Evolutionary conservation across 805 yeast species (phyloP).

Genomic region (Saccharomycopsis microspora): DNA sequence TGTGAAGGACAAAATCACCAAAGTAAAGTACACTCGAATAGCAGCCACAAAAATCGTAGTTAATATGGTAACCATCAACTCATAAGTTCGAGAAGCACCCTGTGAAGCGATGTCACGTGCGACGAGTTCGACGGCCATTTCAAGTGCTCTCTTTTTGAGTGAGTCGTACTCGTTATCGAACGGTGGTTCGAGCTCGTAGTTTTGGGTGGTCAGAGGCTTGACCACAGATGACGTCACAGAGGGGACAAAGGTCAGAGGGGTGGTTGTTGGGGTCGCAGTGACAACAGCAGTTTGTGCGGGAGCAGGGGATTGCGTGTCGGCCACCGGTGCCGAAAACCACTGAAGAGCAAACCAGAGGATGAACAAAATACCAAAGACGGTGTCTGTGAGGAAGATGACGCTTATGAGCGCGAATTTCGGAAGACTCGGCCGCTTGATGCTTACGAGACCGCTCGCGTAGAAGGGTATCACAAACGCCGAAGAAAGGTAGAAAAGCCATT

Average conservation of each 20-base stretch:
- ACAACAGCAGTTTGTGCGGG: constrained; percentile 12
- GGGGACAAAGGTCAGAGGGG: neutral
- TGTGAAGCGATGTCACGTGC: constrained; percentile 27
- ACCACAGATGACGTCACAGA: neutral
- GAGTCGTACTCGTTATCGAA: neutral
- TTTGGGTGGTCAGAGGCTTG: neutral
- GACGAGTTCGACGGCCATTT: constrained; percentile 1
- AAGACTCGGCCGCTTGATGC: constrained; percentile 42
- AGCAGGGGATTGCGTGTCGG: constrained; percentile 15
- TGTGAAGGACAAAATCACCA: constrained; percentile 48
- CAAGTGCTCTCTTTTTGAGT: neutral
- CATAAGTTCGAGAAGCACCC: constrained; percentile 51
- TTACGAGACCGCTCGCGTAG: constrained; percentile 46
- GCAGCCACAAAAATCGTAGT: constrained; percentile 36
- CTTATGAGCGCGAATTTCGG: constrained; percentile 53
- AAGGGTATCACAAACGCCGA: constrained; percentile 55
- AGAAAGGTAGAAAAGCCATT: constrained; percentile 67
- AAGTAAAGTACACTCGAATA: constrained; percentile 47
- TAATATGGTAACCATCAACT: constrained; percentile 44
- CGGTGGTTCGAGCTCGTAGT: constrained; percentile 1
- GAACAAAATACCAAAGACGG: constrained; percentile 53
- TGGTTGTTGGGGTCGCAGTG: neutral
- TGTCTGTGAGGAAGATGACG: constrained; percentile 54
- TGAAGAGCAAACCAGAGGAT: constrained; percentile 61
- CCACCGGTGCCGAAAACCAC: constrained; percentile 48